Base-by-base conservation (phyloP, 805 yeast species). In the Clavispora santaluciae region DNA sequence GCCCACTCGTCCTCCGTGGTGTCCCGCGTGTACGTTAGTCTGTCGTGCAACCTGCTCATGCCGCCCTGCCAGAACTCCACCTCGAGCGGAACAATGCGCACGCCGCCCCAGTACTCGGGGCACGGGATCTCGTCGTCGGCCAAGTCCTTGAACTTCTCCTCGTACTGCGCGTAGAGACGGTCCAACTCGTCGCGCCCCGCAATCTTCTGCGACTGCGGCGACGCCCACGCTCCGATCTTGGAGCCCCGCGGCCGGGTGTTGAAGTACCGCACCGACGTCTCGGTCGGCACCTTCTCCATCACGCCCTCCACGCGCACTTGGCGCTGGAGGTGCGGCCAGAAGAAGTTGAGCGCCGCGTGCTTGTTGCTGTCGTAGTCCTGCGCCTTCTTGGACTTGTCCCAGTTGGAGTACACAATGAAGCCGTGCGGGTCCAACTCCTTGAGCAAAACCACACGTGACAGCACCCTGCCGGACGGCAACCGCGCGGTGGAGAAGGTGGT, bases 1-100 rank as follows among this genome's bases (percentile, higher is more conserved):
- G 72, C 63, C 95, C 95, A 90, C 23, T 70, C 64, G 11, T 65
- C 70, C 13, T 66, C 74, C 11, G 45, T 41, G 7, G 59, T 49
- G 18, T 75, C 78, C 59, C 95, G 73, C 45, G 76, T 73, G 63
- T 75, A 90, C 11, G 81, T 78, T 38, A 90, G 70, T 52, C 99
- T 77, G 62, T 93, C 99, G 61, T 93, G 99, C 38, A 91, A 70
- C 60, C 99, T 77, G 56, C 86, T 83, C 44, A 76, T 72, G 48
- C 99, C 79, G 13, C 99, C 99, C 67, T 93, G 99, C 97, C 98
- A 93, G 58, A 91, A 93, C 66, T 93, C 99, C 50, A 91, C 76
- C 57, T 88, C 95, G 35, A 86, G 66, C 5, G 99, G 99, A 31
- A 84, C 79, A 13, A 93, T 73, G 56, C 95, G 75, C 37, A 93